Conservation (phyloP, 306 rosid species). For the Quercus cerris region DNA sequence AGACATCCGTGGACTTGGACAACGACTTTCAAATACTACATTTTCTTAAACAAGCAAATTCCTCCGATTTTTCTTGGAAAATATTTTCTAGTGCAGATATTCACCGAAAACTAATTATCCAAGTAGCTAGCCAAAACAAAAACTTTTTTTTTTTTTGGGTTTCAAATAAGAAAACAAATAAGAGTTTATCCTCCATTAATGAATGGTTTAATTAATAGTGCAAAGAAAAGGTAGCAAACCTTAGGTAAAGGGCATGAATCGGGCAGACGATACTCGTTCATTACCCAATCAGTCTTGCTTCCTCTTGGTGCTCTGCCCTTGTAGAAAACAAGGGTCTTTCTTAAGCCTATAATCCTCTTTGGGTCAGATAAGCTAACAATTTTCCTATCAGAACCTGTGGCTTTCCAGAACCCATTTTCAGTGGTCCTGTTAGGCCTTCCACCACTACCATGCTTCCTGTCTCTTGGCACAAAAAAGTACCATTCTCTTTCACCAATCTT, state of each 20-base stretch:
- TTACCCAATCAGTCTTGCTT: conserved; percentile 91
- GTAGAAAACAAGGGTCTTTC: conserved; percentile 91
- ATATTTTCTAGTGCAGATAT: not conserved
- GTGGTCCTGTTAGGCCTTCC: conserved; percentile 97
- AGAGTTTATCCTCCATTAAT: no score
- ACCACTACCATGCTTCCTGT: conserved; percentile 77
- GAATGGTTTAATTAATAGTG: not conserved
- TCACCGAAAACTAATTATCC: not conserved
- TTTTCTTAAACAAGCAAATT: not conserved
- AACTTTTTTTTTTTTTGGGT: no score
- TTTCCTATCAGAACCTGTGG: conserved; percentile 90
- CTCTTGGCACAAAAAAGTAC: conserved; percentile 99
- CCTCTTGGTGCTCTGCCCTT: conserved; percentile 87
- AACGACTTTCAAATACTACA: not conserved
- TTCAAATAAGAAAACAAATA: no score
- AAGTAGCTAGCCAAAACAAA: not conserved
- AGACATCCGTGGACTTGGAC: not conserved
- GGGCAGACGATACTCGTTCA: conserved; percentile 95
- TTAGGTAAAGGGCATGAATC: conserved; percentile 54
- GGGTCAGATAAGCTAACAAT: conserved; percentile 66
- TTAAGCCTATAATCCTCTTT: conserved; percentile 67
- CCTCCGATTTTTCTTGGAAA: not conserved
- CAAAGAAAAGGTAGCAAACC: conserved; percentile 35
- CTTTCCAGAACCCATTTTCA: conserved; percentile 90
- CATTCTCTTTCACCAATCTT: conserved; percentile 93